These are phyloP conservation scores for Myxozyma mucilagina DNA, from an alignment of 805 yeast species.

Conservation along the genomic window DNA sequence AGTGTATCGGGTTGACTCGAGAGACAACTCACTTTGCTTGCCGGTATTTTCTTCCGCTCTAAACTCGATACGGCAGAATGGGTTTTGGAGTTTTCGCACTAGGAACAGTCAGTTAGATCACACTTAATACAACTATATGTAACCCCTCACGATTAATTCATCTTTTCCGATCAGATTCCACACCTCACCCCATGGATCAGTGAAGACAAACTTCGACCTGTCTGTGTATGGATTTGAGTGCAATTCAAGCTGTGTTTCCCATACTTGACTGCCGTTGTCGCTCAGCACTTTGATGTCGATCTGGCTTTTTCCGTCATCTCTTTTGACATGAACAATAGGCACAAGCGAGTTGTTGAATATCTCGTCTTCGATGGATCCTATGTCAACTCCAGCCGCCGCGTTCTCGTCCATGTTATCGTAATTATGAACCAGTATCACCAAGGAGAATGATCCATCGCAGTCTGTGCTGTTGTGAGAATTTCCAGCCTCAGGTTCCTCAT, in stretches of 20 bases:
- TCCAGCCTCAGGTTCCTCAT: neutral
- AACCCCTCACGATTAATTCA: conserved; percentile 7
- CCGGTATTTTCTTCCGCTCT: conserved; percentile 8
- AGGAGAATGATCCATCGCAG: conserved; percentile 17
- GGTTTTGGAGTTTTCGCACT: conserved; percentile 10
- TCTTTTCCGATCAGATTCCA: conserved; percentile 25
- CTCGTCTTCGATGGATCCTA: neutral
- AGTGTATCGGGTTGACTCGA: neutral
- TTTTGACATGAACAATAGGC: conserved; percentile 19
- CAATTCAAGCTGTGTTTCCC: conserved; percentile 14
- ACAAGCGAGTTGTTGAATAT: neutral
- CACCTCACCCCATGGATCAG: conserved; percentile 24
- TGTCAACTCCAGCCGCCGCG: neutral
- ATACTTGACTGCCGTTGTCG: conserved; percentile 11
- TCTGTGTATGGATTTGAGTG: conserved; percentile 19
- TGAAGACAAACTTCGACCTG: conserved; percentile 12
- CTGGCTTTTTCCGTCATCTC: conserved; percentile 23
- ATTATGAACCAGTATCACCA: conserved; percentile 17
- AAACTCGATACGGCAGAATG: conserved; percentile 5
- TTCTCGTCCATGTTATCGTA: conserved; percentile 16
- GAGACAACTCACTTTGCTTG: conserved; percentile 8
- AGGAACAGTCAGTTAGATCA: too few species aligned
- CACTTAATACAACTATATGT: too few species aligned
- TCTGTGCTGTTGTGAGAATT: neutral
- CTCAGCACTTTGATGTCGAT: conserved; percentile 18